Evolutionary conservation across 352 stramenopile genomes (phyloP), one percentile per base, ranked within the genome.

Genomic region (Globisporangium paddicum): DNA sequence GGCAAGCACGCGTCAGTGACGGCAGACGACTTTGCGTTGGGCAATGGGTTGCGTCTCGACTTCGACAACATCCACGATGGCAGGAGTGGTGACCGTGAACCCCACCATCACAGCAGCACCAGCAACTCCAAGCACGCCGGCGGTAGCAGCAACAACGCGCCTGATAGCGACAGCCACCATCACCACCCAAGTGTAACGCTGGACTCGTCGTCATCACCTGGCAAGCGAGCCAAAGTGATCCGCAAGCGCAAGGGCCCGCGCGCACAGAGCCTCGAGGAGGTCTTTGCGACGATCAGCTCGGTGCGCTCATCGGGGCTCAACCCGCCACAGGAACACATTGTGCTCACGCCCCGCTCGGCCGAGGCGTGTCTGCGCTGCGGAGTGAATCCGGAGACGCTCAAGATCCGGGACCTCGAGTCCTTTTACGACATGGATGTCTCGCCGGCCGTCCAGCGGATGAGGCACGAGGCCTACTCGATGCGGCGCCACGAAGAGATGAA

Each of bases 401-500:
- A 93, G 58, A 89, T 98, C 26, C 86, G 91, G 11, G 87, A 97
- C 60, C 73, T 98, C 25, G 91, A 97, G 55, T 96, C 82, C 18
- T 98, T 98, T 58, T 94, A 90, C 62, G 86, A 96, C 56, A 52
- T 76, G 0, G 84, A 89, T 8, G 73, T 93, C 28, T 83, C 88
- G 9, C 71, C 87, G 1, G 86, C 91, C 8, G 86, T 96, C 16
- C 91, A 98, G 65, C 72, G 88, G 10, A 92, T 98, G 87, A 84
- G 91, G 10, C 89, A 98, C 60, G 91, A 97, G 51, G 87, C 87
- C 6, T 98, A 98, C 61, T 97, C 82, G n/a, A 78, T 96, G 64
- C 74, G 90, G 1, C 77, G 91, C 0, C 87, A 97, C 55, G 90
- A 97, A 53, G 83, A 97, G 66, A 97, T 98, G 89, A 89, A 92